phyloP scores from a whole-genome alignment of 2,329 filamentous ascomycete species.

The Aspergillus niger region DNA sequence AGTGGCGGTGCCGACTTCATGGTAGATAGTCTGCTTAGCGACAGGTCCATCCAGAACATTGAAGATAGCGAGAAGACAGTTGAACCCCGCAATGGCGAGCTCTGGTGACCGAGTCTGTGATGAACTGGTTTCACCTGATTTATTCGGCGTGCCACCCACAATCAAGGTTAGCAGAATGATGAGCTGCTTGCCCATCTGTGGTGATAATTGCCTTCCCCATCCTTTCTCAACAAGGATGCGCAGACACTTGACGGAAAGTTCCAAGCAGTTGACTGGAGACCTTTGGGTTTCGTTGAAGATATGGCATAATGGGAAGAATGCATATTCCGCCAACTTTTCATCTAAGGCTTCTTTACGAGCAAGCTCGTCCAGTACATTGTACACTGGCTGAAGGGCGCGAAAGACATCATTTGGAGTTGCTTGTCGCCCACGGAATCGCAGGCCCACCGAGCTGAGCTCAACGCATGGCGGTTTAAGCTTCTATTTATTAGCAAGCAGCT shows the following conservation, averaged over 20 bases:
- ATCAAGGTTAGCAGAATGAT: conserved; percentile 82
- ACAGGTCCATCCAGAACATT: conserved; percentile 55
- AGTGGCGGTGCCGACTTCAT: conserved; percentile 65
- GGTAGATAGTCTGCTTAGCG: conserved; percentile 47
- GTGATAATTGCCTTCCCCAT: conserved; percentile 73
- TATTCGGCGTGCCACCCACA: conserved; percentile 69
- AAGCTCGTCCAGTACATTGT: conserved; percentile 43
- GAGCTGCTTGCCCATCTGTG: conserved; percentile 77
- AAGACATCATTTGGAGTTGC: conserved; percentile 51
- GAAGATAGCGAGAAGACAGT: conserved; percentile 69
- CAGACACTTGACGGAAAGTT: conserved; percentile 75
- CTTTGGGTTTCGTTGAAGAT: conserved; percentile 75
- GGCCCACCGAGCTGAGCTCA: conserved; percentile 57
- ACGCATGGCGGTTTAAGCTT: conserved; percentile 63
- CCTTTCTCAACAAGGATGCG: conserved; percentile 72
- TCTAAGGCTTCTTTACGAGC: conserved; percentile 58
- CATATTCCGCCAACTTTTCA: conserved; percentile 84
- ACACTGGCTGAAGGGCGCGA: conserved; percentile 49
- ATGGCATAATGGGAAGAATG: conserved; percentile 89
- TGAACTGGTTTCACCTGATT: conserved; percentile 35
- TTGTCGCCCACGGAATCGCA: conserved; percentile 53
- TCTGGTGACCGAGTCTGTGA: conserved; percentile 63
- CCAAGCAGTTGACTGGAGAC: conserved; percentile 68
- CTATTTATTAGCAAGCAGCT: conserved; percentile 23
- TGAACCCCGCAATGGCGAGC: conserved; percentile 69